phyloP scores from a whole-genome alignment of 2,329 filamentous ascomycete species.

The Beauveria sp. region DNA sequence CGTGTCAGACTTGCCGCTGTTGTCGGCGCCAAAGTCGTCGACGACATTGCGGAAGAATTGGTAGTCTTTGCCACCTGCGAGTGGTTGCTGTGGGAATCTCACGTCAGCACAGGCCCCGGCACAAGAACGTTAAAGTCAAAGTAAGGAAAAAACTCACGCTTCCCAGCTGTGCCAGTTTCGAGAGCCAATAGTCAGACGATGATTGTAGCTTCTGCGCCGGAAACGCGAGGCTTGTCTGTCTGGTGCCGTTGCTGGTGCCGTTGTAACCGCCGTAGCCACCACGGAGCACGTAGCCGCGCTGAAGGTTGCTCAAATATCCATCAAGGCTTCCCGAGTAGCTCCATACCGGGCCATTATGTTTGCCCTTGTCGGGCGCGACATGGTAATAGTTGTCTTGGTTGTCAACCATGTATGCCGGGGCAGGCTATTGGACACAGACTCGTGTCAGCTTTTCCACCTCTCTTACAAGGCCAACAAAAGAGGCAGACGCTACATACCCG shows the following conservation, averaged over 20 bases:
- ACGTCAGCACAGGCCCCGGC: too few relatives aligned
- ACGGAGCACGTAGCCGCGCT: conserved; percentile 9
- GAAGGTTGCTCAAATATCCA: background rate
- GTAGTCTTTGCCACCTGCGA: conserved; percentile 28
- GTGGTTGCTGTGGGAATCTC: conserved; percentile 9
- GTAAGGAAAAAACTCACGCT: background rate
- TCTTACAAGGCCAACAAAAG: too few relatives aligned
- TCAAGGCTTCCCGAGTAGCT: background rate
- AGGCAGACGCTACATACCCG: too few relatives aligned
- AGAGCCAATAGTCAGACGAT: conserved; percentile 7
- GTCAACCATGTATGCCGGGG: conserved; percentile 16
- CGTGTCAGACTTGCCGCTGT: conserved; percentile 22
- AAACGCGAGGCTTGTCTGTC: too few relatives aligned
- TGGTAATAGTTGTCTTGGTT: conserved; percentile 16
- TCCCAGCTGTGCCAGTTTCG: background rate
- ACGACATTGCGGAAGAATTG: conserved; percentile 43
- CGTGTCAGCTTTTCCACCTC: too few relatives aligned
- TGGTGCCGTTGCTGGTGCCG: too few relatives aligned
- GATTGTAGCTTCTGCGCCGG: background rate
- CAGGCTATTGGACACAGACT: too few relatives aligned
- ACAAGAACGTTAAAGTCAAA: too few relatives aligned
- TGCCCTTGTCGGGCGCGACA: conserved; percentile 12
- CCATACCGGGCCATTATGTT: conserved; percentile 10
- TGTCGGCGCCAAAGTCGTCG: conserved; percentile 42
- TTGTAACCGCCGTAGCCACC: conserved; percentile 6